Conservation (phyloP, 2,329 filamentous ascomycete genomes). For the Fusarium decemcellulare region DNA sequence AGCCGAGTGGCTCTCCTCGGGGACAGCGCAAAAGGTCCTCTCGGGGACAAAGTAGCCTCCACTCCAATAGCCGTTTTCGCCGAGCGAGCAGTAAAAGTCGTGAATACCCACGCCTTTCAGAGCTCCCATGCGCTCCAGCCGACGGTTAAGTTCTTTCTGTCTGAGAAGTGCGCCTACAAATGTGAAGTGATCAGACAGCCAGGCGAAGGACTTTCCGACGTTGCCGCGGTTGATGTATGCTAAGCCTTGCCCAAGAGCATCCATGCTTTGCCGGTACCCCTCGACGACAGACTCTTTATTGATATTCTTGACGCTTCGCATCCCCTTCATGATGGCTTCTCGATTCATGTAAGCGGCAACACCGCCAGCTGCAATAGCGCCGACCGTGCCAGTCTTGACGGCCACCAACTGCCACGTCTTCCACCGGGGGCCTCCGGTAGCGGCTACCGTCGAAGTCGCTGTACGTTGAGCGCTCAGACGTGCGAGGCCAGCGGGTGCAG, state of each 20-base stretch:
- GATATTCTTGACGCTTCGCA: conserved; percentile 62
- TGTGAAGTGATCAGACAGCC: conserved; percentile 86
- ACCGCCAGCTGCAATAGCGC: conserved; percentile 84
- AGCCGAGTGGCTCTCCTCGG: conserved; percentile 62
- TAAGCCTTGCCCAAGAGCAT: conserved; percentile 66
- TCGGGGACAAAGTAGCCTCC: conserved; percentile 74
- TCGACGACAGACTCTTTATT: conserved; percentile 63
- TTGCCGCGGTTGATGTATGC: conserved; percentile 71
- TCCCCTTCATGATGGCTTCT: conserved; percentile 71
- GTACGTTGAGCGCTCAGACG: conserved; percentile 40
- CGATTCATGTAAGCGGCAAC: conserved; percentile 87
- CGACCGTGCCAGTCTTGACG: conserved; percentile 85
- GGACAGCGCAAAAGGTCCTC: conserved; percentile 85
- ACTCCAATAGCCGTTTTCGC: conserved; percentile 76
- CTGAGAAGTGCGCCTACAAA: conserved; percentile 87
- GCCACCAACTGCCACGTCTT: conserved; percentile 75
- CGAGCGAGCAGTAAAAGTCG: conserved; percentile 84
- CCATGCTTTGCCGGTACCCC: conserved; percentile 64
- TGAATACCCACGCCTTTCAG: conserved; percentile 77
- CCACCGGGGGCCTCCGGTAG: conserved; percentile 58
- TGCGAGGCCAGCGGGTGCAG: conserved; percentile 62
- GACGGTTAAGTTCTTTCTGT: conserved; percentile 77
- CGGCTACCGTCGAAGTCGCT: conserved; percentile 35
- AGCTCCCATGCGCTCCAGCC: conserved; percentile 74
- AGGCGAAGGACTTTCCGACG: conserved; percentile 78